Conservation (phyloP, 1,284 basidiomycete genomes). For the Marasmius fiardii region DNA sequence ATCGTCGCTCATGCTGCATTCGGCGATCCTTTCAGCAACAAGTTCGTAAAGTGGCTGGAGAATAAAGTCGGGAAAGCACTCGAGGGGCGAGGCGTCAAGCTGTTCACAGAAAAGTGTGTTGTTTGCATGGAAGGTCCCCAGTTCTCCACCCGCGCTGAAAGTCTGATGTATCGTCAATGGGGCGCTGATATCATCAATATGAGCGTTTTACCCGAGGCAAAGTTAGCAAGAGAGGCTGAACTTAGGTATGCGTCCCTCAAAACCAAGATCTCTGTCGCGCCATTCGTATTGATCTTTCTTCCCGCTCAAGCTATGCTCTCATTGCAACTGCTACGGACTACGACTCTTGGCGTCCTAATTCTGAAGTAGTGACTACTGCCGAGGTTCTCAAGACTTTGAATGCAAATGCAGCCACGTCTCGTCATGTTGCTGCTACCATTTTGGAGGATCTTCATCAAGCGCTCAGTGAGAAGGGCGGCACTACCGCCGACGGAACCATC, state of each 20-base stretch:
- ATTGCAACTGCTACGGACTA: conserved; percentile 92
- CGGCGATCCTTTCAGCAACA: conserved; percentile 82
- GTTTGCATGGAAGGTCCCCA: conserved; percentile 98
- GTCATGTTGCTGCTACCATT: conserved; percentile 71
- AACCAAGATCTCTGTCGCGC: not conserved
- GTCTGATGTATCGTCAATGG: conserved; percentile 90
- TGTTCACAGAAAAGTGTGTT: conserved; percentile 83
- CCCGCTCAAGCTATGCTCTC: conserved; percentile 69
- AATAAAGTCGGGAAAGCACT: conserved; percentile 65
- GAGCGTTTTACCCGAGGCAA: conserved; percentile 95
- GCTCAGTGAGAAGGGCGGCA: conserved; percentile 19
- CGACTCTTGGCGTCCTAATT: conserved; percentile 83
- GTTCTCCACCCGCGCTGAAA: conserved; percentile 94
- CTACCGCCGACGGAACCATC: conserved; percentile 10
- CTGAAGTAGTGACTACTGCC: conserved; percentile 82
- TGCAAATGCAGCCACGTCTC: conserved; percentile 82
- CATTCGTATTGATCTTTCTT: conserved; percentile 3
- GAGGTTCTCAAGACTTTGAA: conserved; percentile 88
- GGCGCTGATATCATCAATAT: conserved; percentile 96
- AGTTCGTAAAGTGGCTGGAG: conserved; percentile 70
- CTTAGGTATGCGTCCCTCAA: conserved; percentile 57
- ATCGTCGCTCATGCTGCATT: conserved; percentile 94
- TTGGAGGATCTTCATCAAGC: conserved; percentile 74
- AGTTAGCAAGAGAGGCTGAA: conserved; percentile 94
- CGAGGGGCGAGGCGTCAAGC: conserved; percentile 51